These are phyloP conservation scores for Aspergillus nomiae DNA, from an alignment of 2,329 filamentous ascomycete species.

Conservation along the genomic window DNA sequence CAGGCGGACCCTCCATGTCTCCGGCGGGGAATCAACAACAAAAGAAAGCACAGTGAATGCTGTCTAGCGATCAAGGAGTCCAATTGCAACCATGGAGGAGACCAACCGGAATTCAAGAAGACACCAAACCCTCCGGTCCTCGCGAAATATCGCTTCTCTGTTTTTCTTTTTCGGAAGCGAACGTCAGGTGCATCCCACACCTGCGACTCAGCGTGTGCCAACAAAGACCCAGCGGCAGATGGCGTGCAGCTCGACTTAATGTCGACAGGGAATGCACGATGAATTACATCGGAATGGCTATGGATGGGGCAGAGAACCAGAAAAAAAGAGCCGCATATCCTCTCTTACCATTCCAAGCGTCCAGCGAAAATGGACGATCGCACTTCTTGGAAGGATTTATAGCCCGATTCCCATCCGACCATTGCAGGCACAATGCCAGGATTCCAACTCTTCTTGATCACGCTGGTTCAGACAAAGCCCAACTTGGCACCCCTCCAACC, in stretches of 20 bases:
- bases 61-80: neutral
- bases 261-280: neutral
- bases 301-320: neutral
- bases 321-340: neutral
- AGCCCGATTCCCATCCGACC: neutral
- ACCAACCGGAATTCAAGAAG: neutral
- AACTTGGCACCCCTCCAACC: neutral
- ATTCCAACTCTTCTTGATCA: no score
- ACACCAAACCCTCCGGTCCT: neutral
- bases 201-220: conserved; percentile 6
- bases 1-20: neutral
- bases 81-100: neutral
- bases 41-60: neutral
- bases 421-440: neutral
- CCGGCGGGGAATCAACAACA: neutral
- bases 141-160: neutral
- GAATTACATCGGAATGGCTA: neutral
- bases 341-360: neutral
- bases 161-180: neutral
- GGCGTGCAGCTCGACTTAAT: neutral
- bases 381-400: neutral
- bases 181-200: conserved; percentile 1
- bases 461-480: neutral
- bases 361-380: neutral
- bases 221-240: conserved; percentile 1